A percentile compares a stretch with the other conserved stretches of the same genome.
phyloP scores from a whole-genome alignment of 345 rosid genomes.

The Citrus trifoliata region DNA sequence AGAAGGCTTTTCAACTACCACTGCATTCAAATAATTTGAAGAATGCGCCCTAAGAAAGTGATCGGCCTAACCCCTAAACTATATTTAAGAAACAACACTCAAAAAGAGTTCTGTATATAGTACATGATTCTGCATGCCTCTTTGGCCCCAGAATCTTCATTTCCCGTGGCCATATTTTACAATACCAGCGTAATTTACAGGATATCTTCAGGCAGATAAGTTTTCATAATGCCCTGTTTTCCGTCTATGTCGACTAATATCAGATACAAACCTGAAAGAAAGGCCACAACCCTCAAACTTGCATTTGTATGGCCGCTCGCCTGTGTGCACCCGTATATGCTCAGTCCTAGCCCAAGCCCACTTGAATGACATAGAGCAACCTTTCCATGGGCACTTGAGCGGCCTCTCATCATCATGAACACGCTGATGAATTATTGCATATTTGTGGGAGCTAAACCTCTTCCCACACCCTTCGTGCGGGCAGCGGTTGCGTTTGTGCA shows the following conservation, averaged over 20 bases:
- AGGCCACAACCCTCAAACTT: slow-evolving; percentile 76
- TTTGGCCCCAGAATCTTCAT: slow-evolving; percentile 14
- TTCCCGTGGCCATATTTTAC: slow-evolving; percentile 16
- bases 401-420: slow-evolving; percentile 93
- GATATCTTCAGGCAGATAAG: slow-evolving; percentile 26
- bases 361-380: slow-evolving; percentile 88
- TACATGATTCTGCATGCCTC: slow-evolving; percentile 18
- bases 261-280: slow-evolving; percentile 94
- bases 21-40: slow-evolving; percentile 26
- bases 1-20: slow-evolving; percentile 13
- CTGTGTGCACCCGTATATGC: slow-evolving; percentile 90
- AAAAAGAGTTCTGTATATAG: slow-evolving; percentile 5
- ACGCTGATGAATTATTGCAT: slow-evolving; percentile 75
- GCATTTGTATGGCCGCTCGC: slow-evolving; percentile 88
- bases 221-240: slow-evolving; percentile 78
- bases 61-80: slow-evolving; percentile 26
- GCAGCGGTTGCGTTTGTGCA: slow-evolving; percentile 80
- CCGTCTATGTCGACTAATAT: slow-evolving; percentile 90
- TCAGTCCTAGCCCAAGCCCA: slow-evolving; percentile 99
- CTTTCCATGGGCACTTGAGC: slow-evolving; percentile 83
- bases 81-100: slow-evolving; percentile 10
- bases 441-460: slow-evolving; percentile 81
- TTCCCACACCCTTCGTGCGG: slow-evolving; percentile 78
- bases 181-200: slow-evolving; percentile 5
- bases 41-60: slow-evolving; percentile 21